Evolutionary conservation across 306 rosid genomes (phyloP), one percentile per base, ranked within the genome.

Genomic region (Lupinus albus): DNA sequence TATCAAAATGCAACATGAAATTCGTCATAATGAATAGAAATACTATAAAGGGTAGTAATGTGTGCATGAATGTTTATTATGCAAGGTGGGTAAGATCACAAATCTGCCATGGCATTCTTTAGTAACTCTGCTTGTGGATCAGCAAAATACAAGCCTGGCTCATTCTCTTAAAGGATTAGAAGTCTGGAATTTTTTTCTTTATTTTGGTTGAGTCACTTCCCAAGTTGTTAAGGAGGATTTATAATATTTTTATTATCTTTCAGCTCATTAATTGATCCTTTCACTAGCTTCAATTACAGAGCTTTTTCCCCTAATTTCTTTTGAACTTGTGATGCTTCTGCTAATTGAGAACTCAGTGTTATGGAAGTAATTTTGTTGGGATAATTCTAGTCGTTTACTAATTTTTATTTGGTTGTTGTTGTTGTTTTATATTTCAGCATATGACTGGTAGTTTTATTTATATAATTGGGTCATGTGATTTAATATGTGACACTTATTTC

Each of bases 401-500:
- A 9, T 57, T 46, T 70, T 50, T 61, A n/a, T 46, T 50, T 46
- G 12, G 15, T 51, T 14, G 47, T 33, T 8, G 38, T 53, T 55
- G 11, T n/a, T n/a, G n/a, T n/a, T n/a, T n/a, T n/a, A n/a, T n/a
- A 50, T 62, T 4, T 25, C 38, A 17, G 41, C 47, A 54, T 11
- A 61, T 50, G 32, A 39, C 35, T 68, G 21, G 41, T 72, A 58
- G 67, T 65, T 25, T 3, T 25, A 3, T 25, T 17, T 47, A 16
- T 48, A 16, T 52, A 13, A 21, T 66, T 20, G 14, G 42, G 36
- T 57, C 21, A 52, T 65, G 18, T 64, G 30, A 7, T 67, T 67
- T 70, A 16, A 62, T 46, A 50, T 44, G 21, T 18, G 28, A 62
- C 67, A 72, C 48, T 65, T 56, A 32, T 55, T 52, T 66, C 53